Evolutionary conservation across 2,329 filamentous ascomycete genomes (phyloP).

Genomic region (Colletotrichum aenigma): DNA sequence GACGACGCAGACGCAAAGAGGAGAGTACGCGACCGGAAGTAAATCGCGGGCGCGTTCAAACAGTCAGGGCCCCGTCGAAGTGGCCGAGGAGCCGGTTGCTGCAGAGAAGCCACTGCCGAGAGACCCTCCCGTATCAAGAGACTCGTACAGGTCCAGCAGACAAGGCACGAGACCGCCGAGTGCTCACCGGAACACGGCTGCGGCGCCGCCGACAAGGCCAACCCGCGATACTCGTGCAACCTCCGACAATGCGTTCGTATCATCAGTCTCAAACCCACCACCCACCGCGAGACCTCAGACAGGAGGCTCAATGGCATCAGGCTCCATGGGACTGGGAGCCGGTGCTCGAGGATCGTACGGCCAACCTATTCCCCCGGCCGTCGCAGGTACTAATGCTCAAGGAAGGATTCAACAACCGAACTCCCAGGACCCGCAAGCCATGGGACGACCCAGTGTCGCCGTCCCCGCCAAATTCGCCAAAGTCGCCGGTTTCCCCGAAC

Average conservation of each 20-base stretch:
- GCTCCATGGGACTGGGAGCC: constrained; percentile 63
- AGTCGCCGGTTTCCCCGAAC: constrained; percentile 63
- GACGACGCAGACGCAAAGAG: constrained; percentile 81
- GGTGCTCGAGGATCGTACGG: constrained; percentile 76
- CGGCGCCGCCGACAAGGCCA: constrained; percentile 43
- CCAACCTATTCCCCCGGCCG: constrained; percentile 83
- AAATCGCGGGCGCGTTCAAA: constrained; percentile 51
- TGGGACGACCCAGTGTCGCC: constrained; percentile 66
- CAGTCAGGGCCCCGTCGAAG: constrained; percentile 56
- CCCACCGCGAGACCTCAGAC: constrained; percentile 72
- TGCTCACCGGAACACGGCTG: constrained; percentile 44
- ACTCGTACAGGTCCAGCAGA: constrained; percentile 42
- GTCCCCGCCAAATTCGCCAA: constrained; percentile 63
- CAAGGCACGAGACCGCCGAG: constrained; percentile 50
- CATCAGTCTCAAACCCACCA: constrained; percentile 49
- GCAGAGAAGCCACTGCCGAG: constrained; percentile 65
- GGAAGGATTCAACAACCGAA: constrained; percentile 87
- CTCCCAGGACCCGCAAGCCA: constrained; percentile 74
- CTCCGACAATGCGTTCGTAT: constrained; percentile 59
- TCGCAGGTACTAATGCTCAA: constrained; percentile 87
- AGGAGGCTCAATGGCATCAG: constrained; percentile 78
- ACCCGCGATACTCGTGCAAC: constrained; percentile 56
- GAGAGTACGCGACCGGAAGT: constrained; percentile 39
- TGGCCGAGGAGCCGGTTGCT: constrained; percentile 30
- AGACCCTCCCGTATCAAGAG: constrained; percentile 56